phyloP scores from a whole-genome alignment of 768 basidiomycete genomes.

The Tulasnella sp. region DNA sequence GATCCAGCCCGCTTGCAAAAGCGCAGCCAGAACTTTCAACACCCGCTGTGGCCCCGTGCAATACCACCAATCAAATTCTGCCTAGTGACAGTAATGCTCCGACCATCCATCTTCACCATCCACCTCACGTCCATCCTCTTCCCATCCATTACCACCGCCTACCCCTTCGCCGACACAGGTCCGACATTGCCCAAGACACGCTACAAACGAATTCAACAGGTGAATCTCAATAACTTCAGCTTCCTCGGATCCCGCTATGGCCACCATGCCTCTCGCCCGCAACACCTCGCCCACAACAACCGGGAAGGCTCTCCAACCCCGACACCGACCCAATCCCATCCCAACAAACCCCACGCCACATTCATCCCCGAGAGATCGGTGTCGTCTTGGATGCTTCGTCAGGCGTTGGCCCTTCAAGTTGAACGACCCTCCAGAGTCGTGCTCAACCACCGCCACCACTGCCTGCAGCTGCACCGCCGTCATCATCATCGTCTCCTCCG shows the following conservation, averaged over 20 bases:
- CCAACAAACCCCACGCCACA: slow-evolving; percentile 27
- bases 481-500: slow-evolving; percentile 15
- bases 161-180: slow-evolving; percentile 21
- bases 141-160: slow-evolving; percentile 26
- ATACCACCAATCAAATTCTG: background rate
- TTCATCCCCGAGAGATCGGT: slow-evolving; percentile 41
- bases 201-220: slow-evolving; percentile 53
- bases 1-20: no score
- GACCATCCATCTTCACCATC: background rate
- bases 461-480: slow-evolving; percentile 19
- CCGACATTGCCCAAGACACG: slow-evolving; percentile 20
- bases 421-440: slow-evolving; percentile 10
- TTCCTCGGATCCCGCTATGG: no score
- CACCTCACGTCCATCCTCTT: slow-evolving; percentile 13
- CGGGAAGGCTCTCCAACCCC: slow-evolving; percentile 56
- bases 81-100: slow-evolving; percentile 5
- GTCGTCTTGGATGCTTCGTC: slow-evolving; percentile 48
- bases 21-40: background rate
- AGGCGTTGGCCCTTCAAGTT: slow-evolving; percentile 26
- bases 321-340: slow-evolving; percentile 52
- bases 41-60: slow-evolving; percentile 5
- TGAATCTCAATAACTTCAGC: slow-evolving; percentile 38
- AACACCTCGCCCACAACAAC: slow-evolving; percentile 43
- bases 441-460: slow-evolving; percentile 22
- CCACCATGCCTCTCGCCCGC: slow-evolving; percentile 36